Conservation (phyloP, 163 green algal genomes). For the Trebouxia gelatinosa region DNA sequence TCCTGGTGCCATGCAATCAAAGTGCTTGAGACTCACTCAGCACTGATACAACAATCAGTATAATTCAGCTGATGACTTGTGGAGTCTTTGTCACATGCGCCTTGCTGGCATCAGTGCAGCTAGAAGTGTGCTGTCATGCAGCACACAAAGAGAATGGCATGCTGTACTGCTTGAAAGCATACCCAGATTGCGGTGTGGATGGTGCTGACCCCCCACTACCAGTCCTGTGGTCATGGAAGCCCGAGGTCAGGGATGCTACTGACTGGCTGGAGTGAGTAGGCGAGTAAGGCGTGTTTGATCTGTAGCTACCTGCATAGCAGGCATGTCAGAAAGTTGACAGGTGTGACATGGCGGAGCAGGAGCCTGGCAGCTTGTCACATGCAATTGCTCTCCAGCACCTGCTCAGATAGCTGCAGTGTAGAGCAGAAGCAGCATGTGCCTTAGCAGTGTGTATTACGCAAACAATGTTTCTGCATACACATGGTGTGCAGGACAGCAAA, state of each 20-base stretch:
- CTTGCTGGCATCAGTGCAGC: no score
- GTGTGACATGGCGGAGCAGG: no score
- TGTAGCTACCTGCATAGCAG: slow-evolving; percentile 14
- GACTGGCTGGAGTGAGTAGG: slow-evolving; percentile 22
- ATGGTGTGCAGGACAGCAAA: not conserved
- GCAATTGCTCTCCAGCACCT: not conserved
- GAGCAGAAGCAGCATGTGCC: not conserved
- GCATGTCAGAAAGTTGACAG: not conserved
- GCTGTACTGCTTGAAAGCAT: no score
- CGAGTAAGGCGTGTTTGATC: slow-evolving; percentile 8
- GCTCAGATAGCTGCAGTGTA: not conserved
- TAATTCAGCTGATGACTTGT: no score
- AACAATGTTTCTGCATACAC: not conserved
- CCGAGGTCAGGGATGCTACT: slow-evolving; percentile 21
- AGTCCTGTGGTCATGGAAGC: slow-evolving; percentile 17
- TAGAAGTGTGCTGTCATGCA: no score
- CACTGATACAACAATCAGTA: no score
- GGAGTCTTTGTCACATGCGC: no score
- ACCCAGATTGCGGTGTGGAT: slow-evolving; percentile 14
- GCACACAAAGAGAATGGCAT: no score
- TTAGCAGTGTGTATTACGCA: not conserved
- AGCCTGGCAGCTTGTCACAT: not conserved
- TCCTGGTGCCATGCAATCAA: no score
- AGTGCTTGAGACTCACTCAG: no score
- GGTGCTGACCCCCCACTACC: no score